Base-by-base conservation (phyloP, 129 eudicot genomes). In the Erigeron canadensis region DNA sequence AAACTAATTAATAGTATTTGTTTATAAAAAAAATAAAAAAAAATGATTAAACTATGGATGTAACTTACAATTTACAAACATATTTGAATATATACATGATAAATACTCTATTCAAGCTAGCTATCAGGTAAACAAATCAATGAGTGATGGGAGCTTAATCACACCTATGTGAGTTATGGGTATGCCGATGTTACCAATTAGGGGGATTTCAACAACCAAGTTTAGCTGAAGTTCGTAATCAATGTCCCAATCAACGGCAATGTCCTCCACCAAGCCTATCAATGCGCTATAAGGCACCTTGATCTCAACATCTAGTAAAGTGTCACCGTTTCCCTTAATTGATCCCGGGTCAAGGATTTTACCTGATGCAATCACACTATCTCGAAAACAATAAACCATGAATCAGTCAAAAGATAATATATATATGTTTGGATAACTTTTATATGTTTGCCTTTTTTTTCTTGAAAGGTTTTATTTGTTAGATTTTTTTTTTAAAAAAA, bases 111-210 rank as follows among this genome's bases (percentile, higher is more conserved):
- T 28, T 28, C 34, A 28, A 28, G 3, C 34, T 28, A 28, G 2
- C 34, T 28, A 28, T 28, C 34, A 28, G 34, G 50, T 53, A 62
- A 70, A 75, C 9, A 42, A 66, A 60, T 77, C 72, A 2, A 55
- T 9, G 10, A 70, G 81, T 8, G 81, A 70, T 0, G 83, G 83
- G 68, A 79, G 83, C 65, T 79, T 79, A 53, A 79, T 60, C 55
- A 48, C 75, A 4, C 83, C 83, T 50, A 6, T 21, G 10, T 67
- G 60, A 42, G 59, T 39, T 17, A 79, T 28, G 0, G 79, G 83
- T 48, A 79, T 67, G 79, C 17, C 28, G 10, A 74, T 47, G 28
- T 79, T 60, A 43, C 75, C 79, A 11, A 79, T n/a, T 47, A 73
- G 18, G 15, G 81, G 77, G 37, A 79, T 48, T 61, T 79, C 71